Evolutionary conservation across 805 yeast genomes (phyloP), one percentile per base, ranked within the genome.

Genomic region (Yarrowia osloensis): DNA sequence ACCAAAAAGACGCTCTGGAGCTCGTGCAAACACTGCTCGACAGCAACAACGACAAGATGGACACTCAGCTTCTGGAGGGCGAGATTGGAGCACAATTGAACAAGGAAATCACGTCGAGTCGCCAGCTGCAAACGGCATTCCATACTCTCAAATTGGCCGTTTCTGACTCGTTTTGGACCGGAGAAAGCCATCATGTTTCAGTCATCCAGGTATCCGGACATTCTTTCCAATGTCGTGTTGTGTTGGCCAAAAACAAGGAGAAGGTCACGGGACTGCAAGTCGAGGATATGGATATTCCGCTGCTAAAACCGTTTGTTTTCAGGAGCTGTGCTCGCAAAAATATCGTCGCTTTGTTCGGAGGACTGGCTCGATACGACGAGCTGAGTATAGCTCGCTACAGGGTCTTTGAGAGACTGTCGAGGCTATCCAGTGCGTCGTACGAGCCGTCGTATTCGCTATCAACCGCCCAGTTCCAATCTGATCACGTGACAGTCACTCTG

Each of bases 61-160:
- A 61, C 7, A 44, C 66, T 21, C 40, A 46, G 9, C 63, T 40
- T 5, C 21, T 57, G 21, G 63, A 57, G 12, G 49, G 49, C 1
- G 24, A 57, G 8, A 22, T 61, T 12, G 54, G 33, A 17, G 40
- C 47, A 0, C 66, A 44, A 13, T 24, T 61, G 24, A 42, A 24
- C 42, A 61, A 44, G 24, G 66, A 61, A 44, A 44, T 61, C 54
- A 44, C 42, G 17, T 61, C 63, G 28, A 57, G 40, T 26, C 49
- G 33, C 3, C 19, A 26, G 9, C 39, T 57, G 2, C 49, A 57
- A 21, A 39, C 37, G 4, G 54, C 66, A 4, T 61, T 61, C 17
- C 66, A 46, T 39, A 61, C 54, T 1, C 54, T 61, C 15, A 22
- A 44, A 17, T 15, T 61, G 37, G 44, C 66, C 8, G n/a, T 22